These are phyloP conservation scores for Scenedesmus sp. DNA, from an alignment of 163 green algal species.

Conservation along the genomic window DNA sequence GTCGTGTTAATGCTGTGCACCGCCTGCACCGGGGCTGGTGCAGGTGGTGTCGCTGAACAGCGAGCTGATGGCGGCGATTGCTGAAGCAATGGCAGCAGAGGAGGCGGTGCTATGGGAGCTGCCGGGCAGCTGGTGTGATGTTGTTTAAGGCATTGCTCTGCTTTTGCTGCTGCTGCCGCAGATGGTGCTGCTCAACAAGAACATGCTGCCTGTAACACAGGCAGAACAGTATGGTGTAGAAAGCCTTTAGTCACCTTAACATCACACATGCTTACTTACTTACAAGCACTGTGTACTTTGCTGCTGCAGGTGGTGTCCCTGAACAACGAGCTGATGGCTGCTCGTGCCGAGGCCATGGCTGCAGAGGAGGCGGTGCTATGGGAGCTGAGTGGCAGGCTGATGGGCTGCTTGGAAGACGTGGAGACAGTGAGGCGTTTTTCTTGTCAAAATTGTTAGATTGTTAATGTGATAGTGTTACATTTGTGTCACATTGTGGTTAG, in stretches of 20 bases:
- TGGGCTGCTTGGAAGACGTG: constrained; percentile 65
- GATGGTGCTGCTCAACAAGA: too few relatives aligned
- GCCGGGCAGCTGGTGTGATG: too few relatives aligned
- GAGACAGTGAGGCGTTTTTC: constrained; percentile 45
- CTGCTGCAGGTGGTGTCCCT: constrained; percentile 67
- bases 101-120: constrained; percentile 80
- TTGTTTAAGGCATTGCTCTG: too few relatives aligned
- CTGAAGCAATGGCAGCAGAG: constrained; percentile 77
- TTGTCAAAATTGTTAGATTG: too few relatives aligned
- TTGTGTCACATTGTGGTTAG: not conserved
- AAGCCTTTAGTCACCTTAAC: too few relatives aligned
- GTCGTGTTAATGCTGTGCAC: too few relatives aligned
- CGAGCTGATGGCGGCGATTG: constrained; percentile 76
- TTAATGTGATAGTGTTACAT: not conserved
- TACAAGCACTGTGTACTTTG: not conserved
- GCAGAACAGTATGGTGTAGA: too few relatives aligned
- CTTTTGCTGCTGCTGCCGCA: too few relatives aligned
- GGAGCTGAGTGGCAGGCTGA: constrained; percentile 74
- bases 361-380: constrained; percentile 89
- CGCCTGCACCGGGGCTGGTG: too few relatives aligned
- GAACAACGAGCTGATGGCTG: constrained; percentile 88
- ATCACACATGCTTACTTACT: not conserved
- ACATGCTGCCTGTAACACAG: too few relatives aligned
- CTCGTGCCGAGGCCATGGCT: constrained; percentile 70
- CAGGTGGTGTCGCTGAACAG: constrained; percentile 84